A percentile compares a stretch with the other conserved stretches of the same genome.
Evolutionary conservation across 2,329 filamentous ascomycete species (phyloP).

Genomic region (Fusarium sambucinum): DNA sequence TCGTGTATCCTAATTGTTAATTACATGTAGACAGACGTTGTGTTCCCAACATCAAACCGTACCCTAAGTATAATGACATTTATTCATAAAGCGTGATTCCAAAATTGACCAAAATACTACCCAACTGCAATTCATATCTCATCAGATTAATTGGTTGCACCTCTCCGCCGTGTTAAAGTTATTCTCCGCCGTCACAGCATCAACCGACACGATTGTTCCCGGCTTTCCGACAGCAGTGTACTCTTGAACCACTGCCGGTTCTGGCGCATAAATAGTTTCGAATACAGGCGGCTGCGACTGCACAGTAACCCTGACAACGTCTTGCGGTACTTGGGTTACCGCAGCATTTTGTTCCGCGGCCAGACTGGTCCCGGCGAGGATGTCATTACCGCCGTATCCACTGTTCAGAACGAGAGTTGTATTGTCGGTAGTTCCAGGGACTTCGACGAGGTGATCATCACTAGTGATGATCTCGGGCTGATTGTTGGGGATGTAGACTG

Average conservation of each 20-base stretch:
- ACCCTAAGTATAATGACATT: neutral
- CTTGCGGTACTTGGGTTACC: constrained; percentile 1
- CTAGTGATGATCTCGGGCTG: constrained; percentile 37
- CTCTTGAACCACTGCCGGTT: constrained; percentile 11
- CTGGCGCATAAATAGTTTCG: neutral
- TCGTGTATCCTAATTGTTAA: neutral
- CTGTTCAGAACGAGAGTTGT: neutral
- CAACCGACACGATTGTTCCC: neutral
- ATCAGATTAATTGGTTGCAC: constrained; percentile 10
- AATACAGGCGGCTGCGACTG: constrained; percentile 3
- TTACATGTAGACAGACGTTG: rapidly evolving
- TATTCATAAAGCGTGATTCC: neutral
- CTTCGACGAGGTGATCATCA: constrained; percentile 21
- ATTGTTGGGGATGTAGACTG: constrained; percentile 19
- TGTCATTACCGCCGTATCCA: constrained; percentile 3
- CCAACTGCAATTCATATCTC: rapidly evolving
- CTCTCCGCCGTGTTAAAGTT: neutral
- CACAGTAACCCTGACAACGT: neutral
- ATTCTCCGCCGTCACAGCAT: neutral
- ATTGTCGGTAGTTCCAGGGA: neutral
- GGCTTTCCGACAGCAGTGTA: neutral
- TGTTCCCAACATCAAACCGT: neutral
- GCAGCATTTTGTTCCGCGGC: neutral
- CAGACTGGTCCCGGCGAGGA: constrained; percentile 4
- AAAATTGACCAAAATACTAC: too few species aligned